Percentiles rank a stretch among this genome's conserved stretches.
phyloP scores from a whole-genome alignment of 805 yeast genomes.

The Teunomyces cretensis region DNA sequence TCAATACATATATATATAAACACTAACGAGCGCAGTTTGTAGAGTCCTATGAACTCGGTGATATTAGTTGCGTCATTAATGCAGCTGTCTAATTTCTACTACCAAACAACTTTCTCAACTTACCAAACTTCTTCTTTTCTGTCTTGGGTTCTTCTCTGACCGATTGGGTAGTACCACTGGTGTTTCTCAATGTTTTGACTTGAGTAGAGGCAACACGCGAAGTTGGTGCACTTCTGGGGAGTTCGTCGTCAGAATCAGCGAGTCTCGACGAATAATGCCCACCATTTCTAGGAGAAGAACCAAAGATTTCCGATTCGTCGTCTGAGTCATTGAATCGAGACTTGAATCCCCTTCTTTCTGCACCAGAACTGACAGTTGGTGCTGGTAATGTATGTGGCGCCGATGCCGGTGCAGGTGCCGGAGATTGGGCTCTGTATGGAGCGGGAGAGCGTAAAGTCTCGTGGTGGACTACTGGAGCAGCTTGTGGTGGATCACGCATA shows the following conservation, averaged over 20 bases:
- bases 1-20: conserved; percentile 3
- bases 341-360: conserved; percentile 12
- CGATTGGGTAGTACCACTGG: background rate
- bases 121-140: conserved; percentile 40
- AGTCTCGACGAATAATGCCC: conserved; percentile 11
- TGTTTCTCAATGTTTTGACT: conserved; percentile 12
- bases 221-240: conserved; percentile 5
- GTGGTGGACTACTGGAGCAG: conserved; percentile 17
- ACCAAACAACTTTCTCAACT: conserved; percentile 42
- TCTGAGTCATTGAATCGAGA: conserved; percentile 32
- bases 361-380: conserved; percentile 12
- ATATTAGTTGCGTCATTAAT: background rate
- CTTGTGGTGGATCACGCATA: conserved; percentile 17
- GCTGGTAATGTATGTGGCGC: background rate
- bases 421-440: background rate
- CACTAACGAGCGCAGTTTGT: background rate
- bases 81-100: conserved; percentile 10
- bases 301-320: conserved; percentile 17
- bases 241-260: conserved; percentile 13
- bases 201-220: conserved; percentile 9
- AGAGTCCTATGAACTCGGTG: background rate
- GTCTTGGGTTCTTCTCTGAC: conserved; percentile 11
- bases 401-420: background rate
- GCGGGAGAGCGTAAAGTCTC: background rate
- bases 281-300: background rate